Conservation (phyloP, 192 early-diverging fungal genomes). For the Umbelopsis isabellina region DNA sequence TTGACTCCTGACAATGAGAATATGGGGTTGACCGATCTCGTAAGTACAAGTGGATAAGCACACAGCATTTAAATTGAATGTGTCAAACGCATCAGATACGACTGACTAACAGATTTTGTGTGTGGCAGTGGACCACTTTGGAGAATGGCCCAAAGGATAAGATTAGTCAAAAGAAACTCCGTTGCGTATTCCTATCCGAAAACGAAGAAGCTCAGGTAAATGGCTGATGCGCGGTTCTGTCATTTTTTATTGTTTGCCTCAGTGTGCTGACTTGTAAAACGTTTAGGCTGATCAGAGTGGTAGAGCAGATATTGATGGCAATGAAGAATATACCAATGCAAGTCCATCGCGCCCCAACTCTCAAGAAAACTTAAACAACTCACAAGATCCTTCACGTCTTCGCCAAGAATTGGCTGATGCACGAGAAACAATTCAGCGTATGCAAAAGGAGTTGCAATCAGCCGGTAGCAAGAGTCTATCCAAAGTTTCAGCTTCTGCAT, state of each 20-base stretch:
- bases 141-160: conserved; percentile 63
- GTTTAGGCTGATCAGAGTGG: neutral
- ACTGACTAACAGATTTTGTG: neutral
- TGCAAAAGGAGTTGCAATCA: conserved; percentile 19
- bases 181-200: conserved; percentile 55
- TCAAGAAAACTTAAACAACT: neutral
- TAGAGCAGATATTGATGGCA: neutral
- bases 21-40: conserved; percentile 66
- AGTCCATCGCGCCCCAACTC: conserved; percentile 2
- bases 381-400: neutral
- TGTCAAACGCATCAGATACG: neutral
- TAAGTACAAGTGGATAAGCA: conserved; percentile 26
- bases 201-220: neutral
- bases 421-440: conserved; percentile 26
- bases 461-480: too few species aligned
- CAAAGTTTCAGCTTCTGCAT: neutral
- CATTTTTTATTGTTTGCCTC: neutral
- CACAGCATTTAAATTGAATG: neutral
- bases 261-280: too few species aligned
- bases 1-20: conserved; percentile 70
- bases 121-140: conserved; percentile 61
- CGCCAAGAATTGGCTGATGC: conserved; percentile 24
- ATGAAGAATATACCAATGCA: conserved; percentile 17
- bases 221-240: neutral
- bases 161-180: conserved; percentile 72